These are phyloP conservation scores for Massarina eburnea DNA, from an alignment of 2,329 filamentous ascomycete species.

Conservation along the genomic window DNA sequence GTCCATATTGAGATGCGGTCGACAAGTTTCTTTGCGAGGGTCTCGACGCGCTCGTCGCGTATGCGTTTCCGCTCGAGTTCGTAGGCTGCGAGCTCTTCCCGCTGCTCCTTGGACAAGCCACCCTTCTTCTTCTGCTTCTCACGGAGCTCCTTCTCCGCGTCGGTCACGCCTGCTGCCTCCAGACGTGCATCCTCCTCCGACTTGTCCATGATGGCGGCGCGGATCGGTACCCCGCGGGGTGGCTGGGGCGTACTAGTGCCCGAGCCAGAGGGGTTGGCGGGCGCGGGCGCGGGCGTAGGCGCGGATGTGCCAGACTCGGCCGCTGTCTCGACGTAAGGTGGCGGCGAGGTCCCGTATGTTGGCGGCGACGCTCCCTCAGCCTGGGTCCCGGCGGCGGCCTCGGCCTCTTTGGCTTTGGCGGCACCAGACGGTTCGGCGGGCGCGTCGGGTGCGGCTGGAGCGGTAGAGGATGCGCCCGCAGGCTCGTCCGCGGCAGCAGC, in stretches of 20 bases:
- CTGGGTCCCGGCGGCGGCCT: constrained; percentile 43
- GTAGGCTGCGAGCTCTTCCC: constrained; percentile 84
- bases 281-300: constrained; percentile 13
- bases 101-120: constrained; percentile 85
- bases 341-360: constrained; percentile 41
- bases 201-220: constrained; percentile 85
- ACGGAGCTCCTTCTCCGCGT: constrained; percentile 73
- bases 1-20: constrained; percentile 95
- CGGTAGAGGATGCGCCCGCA: constrained; percentile 11
- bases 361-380: constrained; percentile 39
- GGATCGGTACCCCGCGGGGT: constrained; percentile 67
- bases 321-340: constrained; percentile 50
- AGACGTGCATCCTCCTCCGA: constrained; percentile 75
- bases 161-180: constrained; percentile 64
- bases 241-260: constrained; percentile 54
- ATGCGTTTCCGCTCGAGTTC: constrained; percentile 82
- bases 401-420: constrained; percentile 47
- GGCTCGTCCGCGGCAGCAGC: constrained; percentile 20
- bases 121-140: constrained; percentile 89
- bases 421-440: constrained; percentile 30
- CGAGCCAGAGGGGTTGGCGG: constrained; percentile 43
- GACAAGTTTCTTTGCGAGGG: constrained; percentile 78
- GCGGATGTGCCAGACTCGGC: constrained; percentile 32
- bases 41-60: constrained; percentile 87
- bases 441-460: constrained; percentile 10